Percentiles rank a stretch among this genome's conserved stretches.
These are phyloP conservation scores for Oryza glaberrima DNA, from an alignment of 176 grass and related monocot genomes.

Conservation along the genomic window DNA sequence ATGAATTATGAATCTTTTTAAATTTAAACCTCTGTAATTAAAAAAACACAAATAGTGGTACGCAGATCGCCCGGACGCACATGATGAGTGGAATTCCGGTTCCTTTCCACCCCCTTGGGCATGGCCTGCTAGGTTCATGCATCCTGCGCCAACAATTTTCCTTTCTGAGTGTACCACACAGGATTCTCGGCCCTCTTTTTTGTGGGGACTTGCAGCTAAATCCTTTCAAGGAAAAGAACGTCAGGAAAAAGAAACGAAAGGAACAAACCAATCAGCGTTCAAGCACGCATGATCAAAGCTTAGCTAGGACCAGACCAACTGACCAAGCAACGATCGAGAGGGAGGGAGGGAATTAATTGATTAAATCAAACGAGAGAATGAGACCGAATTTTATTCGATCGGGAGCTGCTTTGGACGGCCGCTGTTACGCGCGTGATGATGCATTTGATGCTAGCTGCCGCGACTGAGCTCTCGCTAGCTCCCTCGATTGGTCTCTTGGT, in stretches of 20 bases:
- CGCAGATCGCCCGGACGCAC: background rate
- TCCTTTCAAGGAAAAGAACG: conserved; percentile 10
- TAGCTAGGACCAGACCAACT: background rate
- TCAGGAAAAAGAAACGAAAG: background rate
- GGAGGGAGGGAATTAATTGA: background rate
- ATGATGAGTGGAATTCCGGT: background rate
- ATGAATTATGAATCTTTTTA: no score
- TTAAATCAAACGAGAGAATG: background rate
- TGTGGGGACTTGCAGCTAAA: conserved; percentile 20
- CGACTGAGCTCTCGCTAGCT: background rate
- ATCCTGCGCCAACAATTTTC: background rate
- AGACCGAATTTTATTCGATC: background rate
- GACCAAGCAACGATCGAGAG: background rate
- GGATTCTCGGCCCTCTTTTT: background rate
- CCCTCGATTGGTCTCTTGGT: conserved; percentile 3
- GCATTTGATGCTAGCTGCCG: background rate
- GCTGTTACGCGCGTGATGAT: background rate
- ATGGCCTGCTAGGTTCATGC: conserved; percentile 9
- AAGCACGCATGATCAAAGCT: no score
- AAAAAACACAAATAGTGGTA: background rate
- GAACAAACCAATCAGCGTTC: background rate
- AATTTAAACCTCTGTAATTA: no score
- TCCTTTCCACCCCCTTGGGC: background rate
- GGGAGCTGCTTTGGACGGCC: conserved; percentile 12
- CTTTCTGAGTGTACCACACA: conserved; percentile 26